Conservation (phyloP, 371 early-diverging fungal species). For the Caulochytrium protostelioides region DNA sequence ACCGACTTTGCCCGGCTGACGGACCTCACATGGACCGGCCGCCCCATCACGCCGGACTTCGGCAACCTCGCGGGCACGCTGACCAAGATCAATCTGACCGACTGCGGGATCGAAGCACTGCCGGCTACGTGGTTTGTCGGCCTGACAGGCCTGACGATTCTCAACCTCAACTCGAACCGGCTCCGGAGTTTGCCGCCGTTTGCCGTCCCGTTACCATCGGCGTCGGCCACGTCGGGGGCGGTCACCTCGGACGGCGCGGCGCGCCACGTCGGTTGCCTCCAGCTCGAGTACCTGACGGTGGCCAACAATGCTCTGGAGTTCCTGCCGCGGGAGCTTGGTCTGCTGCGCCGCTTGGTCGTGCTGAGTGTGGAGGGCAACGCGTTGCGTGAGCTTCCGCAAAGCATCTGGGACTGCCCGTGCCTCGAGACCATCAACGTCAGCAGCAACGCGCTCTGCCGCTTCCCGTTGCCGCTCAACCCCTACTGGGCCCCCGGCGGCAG, state of each 20-base stretch:
- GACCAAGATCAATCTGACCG: conserved; percentile 6
- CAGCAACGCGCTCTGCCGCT: conserved; percentile 48
- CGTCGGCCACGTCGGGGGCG: background rate
- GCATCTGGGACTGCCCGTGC: conserved; percentile 60
- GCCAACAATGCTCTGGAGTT: conserved; percentile 42
- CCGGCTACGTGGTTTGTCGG: conserved; percentile 7
- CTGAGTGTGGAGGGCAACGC: conserved; percentile 50
- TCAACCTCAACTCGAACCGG: conserved; percentile 10
- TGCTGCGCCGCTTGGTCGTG: conserved; percentile 21
- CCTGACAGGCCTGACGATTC: conserved; percentile 5
- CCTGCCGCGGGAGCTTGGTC: conserved; percentile 37
- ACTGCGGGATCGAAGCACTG: conserved; percentile 8
- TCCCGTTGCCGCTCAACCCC: conserved; percentile 32
- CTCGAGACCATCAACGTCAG: conserved; percentile 47
- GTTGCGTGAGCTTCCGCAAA: conserved; percentile 45
- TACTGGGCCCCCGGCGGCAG: conserved; percentile 10
- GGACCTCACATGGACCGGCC: conserved; percentile 6
- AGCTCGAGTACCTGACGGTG: conserved; percentile 46
- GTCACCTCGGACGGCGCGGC: background rate
- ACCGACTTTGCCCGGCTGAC: conserved; percentile 1
- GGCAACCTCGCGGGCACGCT: conserved; percentile 1
- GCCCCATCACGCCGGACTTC: background rate
- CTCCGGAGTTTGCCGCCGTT: conserved; percentile 9
- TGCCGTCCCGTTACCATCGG: background rate
- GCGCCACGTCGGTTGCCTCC: conserved; percentile 3